Conservation (phyloP, 495 filamentous ascomycete species). For the Neurospora africana region DNA sequence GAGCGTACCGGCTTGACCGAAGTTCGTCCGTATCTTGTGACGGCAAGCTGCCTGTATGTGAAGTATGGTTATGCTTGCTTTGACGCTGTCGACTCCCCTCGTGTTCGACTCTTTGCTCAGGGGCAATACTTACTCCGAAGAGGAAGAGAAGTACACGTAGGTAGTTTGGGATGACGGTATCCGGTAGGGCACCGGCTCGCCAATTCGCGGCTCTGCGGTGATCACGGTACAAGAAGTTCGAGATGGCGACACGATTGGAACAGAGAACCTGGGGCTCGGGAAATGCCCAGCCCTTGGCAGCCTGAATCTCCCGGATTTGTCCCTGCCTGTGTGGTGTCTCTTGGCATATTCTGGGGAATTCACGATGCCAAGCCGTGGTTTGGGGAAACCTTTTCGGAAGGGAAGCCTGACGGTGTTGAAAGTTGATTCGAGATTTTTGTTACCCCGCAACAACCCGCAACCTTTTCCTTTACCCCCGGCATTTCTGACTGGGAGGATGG, state of each 20-base stretch:
- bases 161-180: background rate
- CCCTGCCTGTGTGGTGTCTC: slow-evolving; percentile 11
- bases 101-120: background rate
- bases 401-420: slow-evolving; percentile 1
- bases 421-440: background rate
- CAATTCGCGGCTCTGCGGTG: background rate
- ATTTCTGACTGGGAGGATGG: background rate
- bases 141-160: too few species aligned
- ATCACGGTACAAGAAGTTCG: background rate
- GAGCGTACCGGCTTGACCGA: background rate
- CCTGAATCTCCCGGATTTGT: slow-evolving; percentile 13
- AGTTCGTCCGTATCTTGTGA: background rate
- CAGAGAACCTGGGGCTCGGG: slow-evolving; percentile 8
- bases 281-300: slow-evolving; percentile 23
- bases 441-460: background rate
- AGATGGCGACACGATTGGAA: background rate
- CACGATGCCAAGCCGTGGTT: background rate
- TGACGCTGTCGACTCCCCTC: background rate
- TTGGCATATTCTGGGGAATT: slow-evolving; percentile 13
- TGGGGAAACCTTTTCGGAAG: slow-evolving; percentile 11
- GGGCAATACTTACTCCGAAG: background rate
- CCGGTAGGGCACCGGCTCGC: background rate
- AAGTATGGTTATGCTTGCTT: background rate
- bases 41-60: background rate
- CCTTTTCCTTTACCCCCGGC: background rate